Base-by-base conservation (phyloP, 2,329 filamentous ascomycete species). In the Pyricularia sp. region DNA sequence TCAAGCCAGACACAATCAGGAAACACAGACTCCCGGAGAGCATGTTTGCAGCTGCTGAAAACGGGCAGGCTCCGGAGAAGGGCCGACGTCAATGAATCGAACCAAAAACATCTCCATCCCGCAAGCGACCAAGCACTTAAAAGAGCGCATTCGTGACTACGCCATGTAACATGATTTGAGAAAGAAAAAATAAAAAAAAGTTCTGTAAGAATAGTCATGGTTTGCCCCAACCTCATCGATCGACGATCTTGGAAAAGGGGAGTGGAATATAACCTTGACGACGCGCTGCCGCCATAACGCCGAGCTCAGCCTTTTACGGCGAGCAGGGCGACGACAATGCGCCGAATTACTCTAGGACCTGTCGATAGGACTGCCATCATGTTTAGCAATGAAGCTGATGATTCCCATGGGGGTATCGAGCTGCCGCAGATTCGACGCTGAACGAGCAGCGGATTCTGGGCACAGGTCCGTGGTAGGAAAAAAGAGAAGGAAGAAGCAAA, bases 181-280 rank as follows among this genome's bases (percentile, higher is more conserved):
- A 23, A 25, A 23, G n/a, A 25, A 58, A 25, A 30, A 64, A n/a
- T n/a, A 69, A 28, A 25, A n/a, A 58, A 61, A 23, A 23, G 12
- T 26, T 61, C 5, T 61, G 58, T 61, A 61, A 66, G 23, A 61
- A 61, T 61, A 68, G 58, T 65, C 87, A 94, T 94, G 92, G 91
- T 94, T 94, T 87, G 89, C 91, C 91, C 89, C 87, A 91, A 90
- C 92, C 87, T 94, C 92, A 97, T 82, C 74, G 86, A 88, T 91
- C 92, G 84, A 96, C 89, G 92, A 90, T 87, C 91, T 95, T 86
- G 88, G 92, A 86, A 88, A 93, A 92, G 86, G 88, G 92, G 89
- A 81, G 84, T 89, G 91, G 91, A 94, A 94, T 94, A 93, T 94
- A 88, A 88, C 86, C 86, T 85, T 89, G 84, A 82, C 83, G 81